Base-by-base conservation (phyloP, 441 rosid genomes). In the Erodium moschatum region DNA sequence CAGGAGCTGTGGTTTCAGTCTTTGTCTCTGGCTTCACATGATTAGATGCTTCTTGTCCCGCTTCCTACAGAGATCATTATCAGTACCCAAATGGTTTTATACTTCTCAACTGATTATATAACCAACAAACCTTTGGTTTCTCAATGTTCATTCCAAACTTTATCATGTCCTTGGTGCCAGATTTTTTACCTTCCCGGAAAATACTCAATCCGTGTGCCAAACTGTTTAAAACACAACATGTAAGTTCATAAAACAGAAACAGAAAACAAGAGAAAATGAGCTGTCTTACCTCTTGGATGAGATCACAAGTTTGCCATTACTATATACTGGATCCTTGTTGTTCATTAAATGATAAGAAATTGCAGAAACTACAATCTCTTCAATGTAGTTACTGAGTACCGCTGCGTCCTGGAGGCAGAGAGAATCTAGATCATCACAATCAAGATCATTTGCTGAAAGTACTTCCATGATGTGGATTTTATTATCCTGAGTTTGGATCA, bases 391-490 rank as follows among this genome's bases (percentile, higher is more conserved):
- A 70, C 96, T 73, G 4, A 89, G 83, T 63, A 77, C 81, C 83
- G 82, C 81, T 0, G 93, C 83, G 48, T 91, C 97, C 12, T 81
- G 89, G 44, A 84, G 73, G n/a, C 87, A 81, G 70, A 87, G 80
- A 0, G 86, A 78, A 42, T 89, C 91, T 29, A 89, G 84, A 75
- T 89, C 93, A 67, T 87, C 96, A 3, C 97, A 91, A 61, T 83
- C 86, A 3, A 91, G 84, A 76, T 91, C 97, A 65, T 91, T 91
- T 2, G 82, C 83, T 5, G 91, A 86, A 63, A 91, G 87, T 60
- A 89, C 96, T 77, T 91, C 96, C 85, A 81, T 80, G 73, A 91
- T 84, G 67, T 89, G 96, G 75, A 81, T 89, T 74, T 85, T 80
- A 58, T 87, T 89, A 71, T 89, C 96, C 70, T 84, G 88, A 70